Evolutionary conservation across 495 filamentous ascomycete genomes (phyloP).

Genomic region (Cercophora sp.): DNA sequence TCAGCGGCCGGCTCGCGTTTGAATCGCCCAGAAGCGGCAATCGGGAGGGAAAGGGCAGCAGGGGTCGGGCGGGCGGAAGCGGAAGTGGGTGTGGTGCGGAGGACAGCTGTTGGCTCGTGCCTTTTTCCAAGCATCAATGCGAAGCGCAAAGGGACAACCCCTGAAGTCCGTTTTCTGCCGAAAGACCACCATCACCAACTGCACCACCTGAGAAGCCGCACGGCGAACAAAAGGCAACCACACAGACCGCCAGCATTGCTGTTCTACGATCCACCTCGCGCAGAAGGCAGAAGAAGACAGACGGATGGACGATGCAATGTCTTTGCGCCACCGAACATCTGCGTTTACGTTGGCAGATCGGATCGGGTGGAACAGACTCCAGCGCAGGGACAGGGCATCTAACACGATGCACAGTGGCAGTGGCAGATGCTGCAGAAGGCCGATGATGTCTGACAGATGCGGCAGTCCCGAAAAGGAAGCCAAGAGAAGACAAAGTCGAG

Average conservation of each 20-base stretch:
- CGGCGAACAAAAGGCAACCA: neutral
- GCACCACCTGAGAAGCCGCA: neutral
- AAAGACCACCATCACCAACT: too few relatives aligned
- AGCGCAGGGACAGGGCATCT: constrained; percentile 5
- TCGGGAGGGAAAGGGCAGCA: constrained; percentile 1
- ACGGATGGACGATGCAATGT: neutral
- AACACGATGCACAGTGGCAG: constrained; percentile 4
- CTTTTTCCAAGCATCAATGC: constrained; percentile 6
- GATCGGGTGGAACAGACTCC: constrained; percentile 8
- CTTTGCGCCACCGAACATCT: neutral
- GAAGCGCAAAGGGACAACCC: constrained; percentile 6
- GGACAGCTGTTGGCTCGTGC: constrained; percentile 11
- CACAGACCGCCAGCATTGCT: constrained; percentile 7
- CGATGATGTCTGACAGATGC: neutral
- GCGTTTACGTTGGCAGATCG: constrained; percentile 10
- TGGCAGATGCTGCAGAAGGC: too few relatives aligned
- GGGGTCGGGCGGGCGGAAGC: too few relatives aligned
- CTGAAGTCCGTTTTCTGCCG: neutral
- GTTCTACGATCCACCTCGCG: neutral
- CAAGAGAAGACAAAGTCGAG: too few relatives aligned
- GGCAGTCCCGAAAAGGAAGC: neutral
- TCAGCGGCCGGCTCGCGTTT: neutral
- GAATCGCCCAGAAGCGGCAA: constrained; percentile 4
- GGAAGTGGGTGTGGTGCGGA: constrained; percentile 3
- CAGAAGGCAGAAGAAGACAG: neutral